Base-by-base conservation (phyloP, 805 yeast genomes). In the Zygosaccharomyces kombuchaensis region DNA sequence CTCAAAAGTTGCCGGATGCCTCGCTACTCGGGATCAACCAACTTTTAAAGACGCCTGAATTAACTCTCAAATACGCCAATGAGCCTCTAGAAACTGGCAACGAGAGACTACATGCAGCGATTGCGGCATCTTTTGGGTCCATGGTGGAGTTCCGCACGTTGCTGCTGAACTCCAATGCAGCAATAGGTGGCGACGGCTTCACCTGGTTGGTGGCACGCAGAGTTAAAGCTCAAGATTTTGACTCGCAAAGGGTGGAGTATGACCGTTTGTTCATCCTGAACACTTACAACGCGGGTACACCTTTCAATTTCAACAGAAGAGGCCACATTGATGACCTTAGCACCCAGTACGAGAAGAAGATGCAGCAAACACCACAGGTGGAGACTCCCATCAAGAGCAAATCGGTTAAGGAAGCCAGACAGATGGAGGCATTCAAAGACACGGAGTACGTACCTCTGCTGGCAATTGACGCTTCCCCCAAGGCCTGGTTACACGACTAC, bases 221-320 rank as follows among this genome's bases (percentile, higher is more conserved):
- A 45, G 37, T 42, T 12, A 32, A 42, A 14, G 35, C 37, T 2
- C 40, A 40, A 14, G 52, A 53, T n/a, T 46, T 39, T 26, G 53
- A 40, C 22, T 36, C 51, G 22, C 45, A 46, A 36, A 50, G 51
- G 16, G 54, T 62, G 32, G 60, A 55, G 38, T 72, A 57, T 47
- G 77, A 77, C 46, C 69, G 74, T 26, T 72, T 93, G 56, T 81
- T 79, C 42, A 71, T 93, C 7, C 67, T 87, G 46, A 85, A 88
- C 66, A 84, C 96, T n/a, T 88, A 88, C 67, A 88, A 87, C 60
- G 81, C 90, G 5, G 98, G 98, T 4, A 75, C 87, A 6, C 95
- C 96, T 25, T 82, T 81, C 55, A 77, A 82, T 39, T 63, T 73
- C 74, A 43, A 82, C 76, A 50, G 81, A 75, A 64, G 62, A 74